A percentile compares a stretch with the other conserved stretches of the same genome.
These are phyloP conservation scores for Aaosphaeria arxii DNA, from an alignment of 2,329 filamentous ascomycete species.

Conservation along the genomic window DNA sequence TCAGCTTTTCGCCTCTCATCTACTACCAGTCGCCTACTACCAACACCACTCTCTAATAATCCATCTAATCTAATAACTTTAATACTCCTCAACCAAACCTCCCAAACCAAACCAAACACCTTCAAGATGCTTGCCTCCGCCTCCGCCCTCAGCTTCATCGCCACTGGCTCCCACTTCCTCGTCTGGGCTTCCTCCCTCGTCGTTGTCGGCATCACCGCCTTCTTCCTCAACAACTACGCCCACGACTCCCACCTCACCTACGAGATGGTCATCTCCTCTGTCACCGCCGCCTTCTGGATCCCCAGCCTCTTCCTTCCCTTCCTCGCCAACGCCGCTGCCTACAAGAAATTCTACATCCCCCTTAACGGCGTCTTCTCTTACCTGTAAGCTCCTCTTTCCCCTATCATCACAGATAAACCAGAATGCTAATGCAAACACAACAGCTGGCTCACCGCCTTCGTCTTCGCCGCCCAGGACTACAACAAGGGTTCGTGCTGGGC, in stretches of 20 bases:
- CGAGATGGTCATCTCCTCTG: slow-evolving; percentile 42
- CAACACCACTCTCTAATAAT: too few species aligned
- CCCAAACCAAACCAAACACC: background rate
- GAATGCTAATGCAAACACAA: background rate
- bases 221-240: slow-evolving; percentile 35
- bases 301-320: slow-evolving; percentile 36
- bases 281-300: slow-evolving; percentile 39
- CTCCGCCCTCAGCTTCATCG: slow-evolving; percentile 4
- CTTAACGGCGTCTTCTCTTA: slow-evolving; percentile 47
- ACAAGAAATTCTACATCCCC: slow-evolving; percentile 38
- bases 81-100: background rate
- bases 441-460: slow-evolving; percentile 47
- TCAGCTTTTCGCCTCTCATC: too few species aligned
- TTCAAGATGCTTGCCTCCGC: slow-evolving; percentile 8
- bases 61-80: too few species aligned
- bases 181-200: slow-evolving; percentile 41
- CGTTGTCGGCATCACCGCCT: slow-evolving; percentile 41
- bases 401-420: background rate
- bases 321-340: slow-evolving; percentile 27
- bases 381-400: slow-evolving; percentile 16
- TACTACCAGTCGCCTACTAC: too few species aligned
- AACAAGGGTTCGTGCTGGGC: slow-evolving; percentile 26
- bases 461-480: slow-evolving; percentile 48
- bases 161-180: slow-evolving; percentile 16
- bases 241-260: slow-evolving; percentile 37